Base-by-base conservation (phyloP, 495 filamentous ascomycete genomes). In the Polyplosphaeria fusca region DNA sequence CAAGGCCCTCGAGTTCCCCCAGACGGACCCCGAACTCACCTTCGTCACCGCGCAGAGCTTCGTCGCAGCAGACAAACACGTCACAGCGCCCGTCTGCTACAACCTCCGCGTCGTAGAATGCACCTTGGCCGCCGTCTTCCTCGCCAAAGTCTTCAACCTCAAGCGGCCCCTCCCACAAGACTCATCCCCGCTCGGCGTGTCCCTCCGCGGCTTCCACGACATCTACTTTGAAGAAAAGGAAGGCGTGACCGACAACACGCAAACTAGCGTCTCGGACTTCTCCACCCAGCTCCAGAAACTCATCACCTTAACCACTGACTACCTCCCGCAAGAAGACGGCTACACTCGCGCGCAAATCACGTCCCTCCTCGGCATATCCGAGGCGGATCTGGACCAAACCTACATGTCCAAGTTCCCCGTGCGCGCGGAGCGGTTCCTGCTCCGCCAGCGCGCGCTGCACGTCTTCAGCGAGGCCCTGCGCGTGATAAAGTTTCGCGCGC, bases 31-130 rank as follows among this genome's bases (percentile, higher is more conserved):
- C 5, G 88, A 91, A 53, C 81, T 96, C 40, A 86, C 83, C 54
- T 97, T 98, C 73, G 77, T 98, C 53, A 89, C 96, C 65, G 93
- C 92, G 18, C 92, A 97, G 68, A 91, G 86, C 47, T 96, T 96
- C 70, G 87, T 97, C 49, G 83, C 86, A 32, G 86, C 91, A 9
- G 89, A 97, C 74, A 98, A 98, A 72, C 89, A 94, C 68, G 86
- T 91, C 28, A 95, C 91, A 0, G 93, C 86, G 0, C 91, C 91
- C 1, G 83, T 90, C 49, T 89, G 89, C 76, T 98, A 97, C 77
- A 98, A 98, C 71, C 83, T 98, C 4, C 86, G 93, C 16, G 93
- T 98, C 0, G 93, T 96, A 7, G 93, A 97, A 71, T 94, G 89
- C 74, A 90, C 85, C 5, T 79, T 98, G 27, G 94, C 94, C 12